Evolutionary conservation across 192 early-diverging fungal species (phyloP), one percentile per base, ranked within the genome.

Genomic region (Haplosporangium gracile): DNA sequence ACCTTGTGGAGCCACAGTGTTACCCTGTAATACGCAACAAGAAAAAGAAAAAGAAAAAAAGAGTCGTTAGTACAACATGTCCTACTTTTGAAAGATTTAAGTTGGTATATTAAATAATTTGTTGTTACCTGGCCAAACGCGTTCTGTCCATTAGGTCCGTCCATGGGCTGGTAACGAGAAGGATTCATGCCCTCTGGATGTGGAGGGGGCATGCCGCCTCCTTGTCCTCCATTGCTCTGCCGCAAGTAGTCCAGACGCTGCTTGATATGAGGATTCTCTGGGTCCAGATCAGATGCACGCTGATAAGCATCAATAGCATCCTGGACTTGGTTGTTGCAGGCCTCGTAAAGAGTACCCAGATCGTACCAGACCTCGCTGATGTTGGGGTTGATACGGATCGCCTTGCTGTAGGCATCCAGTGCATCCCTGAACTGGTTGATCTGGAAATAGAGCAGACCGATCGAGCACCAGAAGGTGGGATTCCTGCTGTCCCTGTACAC

Each of bases 311-410:
- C 97, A 47, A 99, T 92, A 2, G 98, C 98, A 86, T 99, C 98
- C 75, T 93, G 93, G 55, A 97, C 93, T 89, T 99, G 98, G 88
- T 97, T 97, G 88, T 99, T 97, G 90, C 98, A 99, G 0, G 95
- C 93, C 83, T 99, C 98, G 84, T 99, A 99, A 2, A 99, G 91
- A 0, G 97, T 97, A 1, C 98, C 98, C 13, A 99, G 82, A 88
- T 99, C 95, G 72, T 96, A 98, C 98, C 98, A 99, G 15, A 99
- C 97, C 91, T 99, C 98, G 81, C 93, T 94, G 75, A 98, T 95
- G 72, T 95, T 93, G 51, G 98, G 96, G 86, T 97, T 97, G 49
- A 98, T 90, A 69, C 96, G 94, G 74, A 98, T 97, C 8, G 97
- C 98, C 20, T 96, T 92, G 80, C 93, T 96, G 83, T 99, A 99